Evolutionary conservation across 192 early-diverging fungal genomes (phyloP), one percentile per base, ranked within the genome.

Genomic region (Linnemannia exigua): DNA sequence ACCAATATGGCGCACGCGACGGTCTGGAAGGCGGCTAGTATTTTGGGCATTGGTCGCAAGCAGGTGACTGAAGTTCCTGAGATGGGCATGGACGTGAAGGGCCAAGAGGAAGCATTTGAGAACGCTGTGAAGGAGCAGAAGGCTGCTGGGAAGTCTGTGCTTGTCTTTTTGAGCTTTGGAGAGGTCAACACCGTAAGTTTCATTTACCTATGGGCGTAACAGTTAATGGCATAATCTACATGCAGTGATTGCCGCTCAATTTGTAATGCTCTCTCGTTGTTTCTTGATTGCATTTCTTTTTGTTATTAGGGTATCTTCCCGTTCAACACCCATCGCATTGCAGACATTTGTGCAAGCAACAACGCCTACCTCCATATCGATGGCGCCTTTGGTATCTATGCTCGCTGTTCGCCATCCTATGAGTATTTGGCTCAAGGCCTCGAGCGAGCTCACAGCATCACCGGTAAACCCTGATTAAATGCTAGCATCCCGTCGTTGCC

Each of bases 341-440:
- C 88, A 14, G 87, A 79, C 28, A 76, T 90, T 7, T 89, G 88
- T 41, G 76, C 83, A 33, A 66, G 77, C 35, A 82, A 92, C 37
- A 76, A 84, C 33, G 88, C 82, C 14, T 93, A 91, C 89, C 25
- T 94, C 33, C 93, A 94, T 75, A 90, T 94, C 36, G 93, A 94
- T 74, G 93, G 88, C 0, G 93, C 93, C n/a, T 93, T 93, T 88
- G 92, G 92, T 25, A 78, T 91, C 31, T 93, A 87, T 77, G 91
- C 92, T 25, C 79, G 87, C 14, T 86, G 87, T 41, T 84, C 89
- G 12, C 82, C 83, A 17, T 75, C 81, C 7, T 79, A 81, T 47
- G 69, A 63, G 3, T 67, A 86, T 19, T 33, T 90, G 37, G 87
- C 90, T 3, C 70, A 67, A 25, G 88, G 89, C 1, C 72, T 90